phyloP scores from a whole-genome alignment of 257 asterid genomes.

The Thymus quinquecostatus region DNA sequence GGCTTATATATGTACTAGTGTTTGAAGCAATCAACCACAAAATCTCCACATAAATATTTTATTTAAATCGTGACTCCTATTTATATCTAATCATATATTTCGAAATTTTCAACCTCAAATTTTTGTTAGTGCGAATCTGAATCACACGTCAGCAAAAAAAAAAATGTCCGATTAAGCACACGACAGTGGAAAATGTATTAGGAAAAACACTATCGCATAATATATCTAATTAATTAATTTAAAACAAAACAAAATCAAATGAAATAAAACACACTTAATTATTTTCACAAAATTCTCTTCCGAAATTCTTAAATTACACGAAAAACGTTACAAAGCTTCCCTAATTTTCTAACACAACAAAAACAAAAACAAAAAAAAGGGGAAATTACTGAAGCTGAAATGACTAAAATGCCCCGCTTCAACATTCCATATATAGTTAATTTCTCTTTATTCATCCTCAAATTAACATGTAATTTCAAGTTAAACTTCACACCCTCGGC shows the following conservation, averaged over 20 bases:
- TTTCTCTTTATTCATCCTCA: no score
- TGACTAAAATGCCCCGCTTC: conserved; percentile 40
- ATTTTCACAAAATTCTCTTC: conserved; percentile 36
- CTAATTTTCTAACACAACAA: conserved; percentile 25
- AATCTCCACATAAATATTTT: neutral
- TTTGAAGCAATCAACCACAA: neutral
- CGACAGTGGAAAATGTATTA: conserved; percentile 22
- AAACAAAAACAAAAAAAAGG: neutral
- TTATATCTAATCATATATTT: neutral
- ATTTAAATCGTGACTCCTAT: neutral
- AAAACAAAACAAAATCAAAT: no score
- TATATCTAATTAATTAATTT: neutral
- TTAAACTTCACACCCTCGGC: conserved; percentile 34
- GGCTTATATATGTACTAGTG: no score
- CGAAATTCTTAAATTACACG: conserved; percentile 36
- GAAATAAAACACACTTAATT: neutral
- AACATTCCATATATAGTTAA: neutral
- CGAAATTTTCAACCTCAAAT: neutral
- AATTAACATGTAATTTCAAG: no score
- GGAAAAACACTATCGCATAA: conserved; percentile 36
- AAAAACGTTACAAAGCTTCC: conserved; percentile 39
- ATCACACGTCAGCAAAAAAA: conserved; percentile 42
- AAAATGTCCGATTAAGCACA: conserved; percentile 6
- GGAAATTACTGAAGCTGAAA: conserved; percentile 11
- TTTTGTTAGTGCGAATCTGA: conserved; percentile 44